Conservation (phyloP, 164 flowering plant genomes). For the Macadamia tetraphylla region DNA sequence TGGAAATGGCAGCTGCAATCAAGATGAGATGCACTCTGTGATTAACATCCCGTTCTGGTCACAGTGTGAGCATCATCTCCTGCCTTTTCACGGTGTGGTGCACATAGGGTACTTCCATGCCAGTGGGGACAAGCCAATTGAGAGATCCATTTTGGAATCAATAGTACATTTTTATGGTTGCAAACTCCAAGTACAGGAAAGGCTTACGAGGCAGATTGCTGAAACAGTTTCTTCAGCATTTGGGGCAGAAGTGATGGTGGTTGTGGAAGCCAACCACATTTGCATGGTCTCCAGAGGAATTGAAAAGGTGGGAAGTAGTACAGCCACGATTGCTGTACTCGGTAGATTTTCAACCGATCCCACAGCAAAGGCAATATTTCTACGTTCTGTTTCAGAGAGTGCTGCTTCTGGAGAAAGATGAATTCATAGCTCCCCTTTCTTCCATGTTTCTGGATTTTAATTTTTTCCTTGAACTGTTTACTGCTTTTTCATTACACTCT, state of each 20-base stretch:
- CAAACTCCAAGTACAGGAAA: constrained; percentile 96
- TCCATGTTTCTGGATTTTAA: not conserved
- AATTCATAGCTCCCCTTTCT: not conserved
- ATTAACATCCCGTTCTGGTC: constrained; percentile 78
- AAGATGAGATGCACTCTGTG: constrained; percentile 38
- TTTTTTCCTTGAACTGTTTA: not conserved
- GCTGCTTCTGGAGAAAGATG: constrained; percentile 13
- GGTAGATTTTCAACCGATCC: constrained; percentile 74
- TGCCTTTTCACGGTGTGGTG: constrained; percentile 89
- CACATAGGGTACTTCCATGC: constrained; percentile 68
- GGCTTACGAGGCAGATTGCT: constrained; percentile 87
- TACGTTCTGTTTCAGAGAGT: constrained; percentile 47
- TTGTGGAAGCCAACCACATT: constrained; percentile 83
- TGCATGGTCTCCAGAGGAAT: constrained; percentile 97
- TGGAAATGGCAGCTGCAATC: constrained; percentile 13
- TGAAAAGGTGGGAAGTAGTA: constrained; percentile 83
- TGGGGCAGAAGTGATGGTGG: constrained; percentile 76
- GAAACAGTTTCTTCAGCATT: constrained; percentile 63
- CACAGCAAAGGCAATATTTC: constrained; percentile 49
- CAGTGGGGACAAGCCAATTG: constrained; percentile 28
- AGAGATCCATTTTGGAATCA: constrained; percentile 53
- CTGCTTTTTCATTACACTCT: too few species aligned
- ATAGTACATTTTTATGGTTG: constrained; percentile 76
- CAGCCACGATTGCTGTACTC: constrained; percentile 77
- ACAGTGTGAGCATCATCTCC: constrained; percentile 94